Percentiles rank a stretch among this genome's conserved stretches.
These are phyloP conservation scores for Elongisporangium anandrum DNA, from an alignment of 352 stramenopile species.

Conservation along the genomic window DNA sequence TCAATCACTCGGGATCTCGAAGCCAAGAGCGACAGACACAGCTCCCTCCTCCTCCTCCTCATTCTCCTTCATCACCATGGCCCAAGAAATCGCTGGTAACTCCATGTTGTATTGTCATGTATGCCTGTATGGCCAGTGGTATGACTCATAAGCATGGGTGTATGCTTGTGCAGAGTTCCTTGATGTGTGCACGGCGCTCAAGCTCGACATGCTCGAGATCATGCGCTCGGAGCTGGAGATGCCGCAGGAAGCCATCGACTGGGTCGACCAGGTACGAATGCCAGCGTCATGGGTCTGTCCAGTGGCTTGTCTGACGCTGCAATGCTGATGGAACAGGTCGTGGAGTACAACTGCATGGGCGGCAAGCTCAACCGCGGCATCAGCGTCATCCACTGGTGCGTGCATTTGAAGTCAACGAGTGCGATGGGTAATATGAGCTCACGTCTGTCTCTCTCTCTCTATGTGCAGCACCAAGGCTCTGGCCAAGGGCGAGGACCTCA, in stretches of 20 bases:
- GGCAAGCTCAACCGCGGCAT: slow-evolving; percentile 98
- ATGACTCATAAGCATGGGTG: neutral
- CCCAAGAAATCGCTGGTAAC: neutral
- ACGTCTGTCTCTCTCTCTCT: neutral
- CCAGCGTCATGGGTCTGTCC: too few relatives aligned
- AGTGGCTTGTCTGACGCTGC: neutral
- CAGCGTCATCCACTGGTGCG: slow-evolving; percentile 90
- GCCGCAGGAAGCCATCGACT: slow-evolving; percentile 76
- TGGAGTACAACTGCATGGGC: slow-evolving; percentile 97
- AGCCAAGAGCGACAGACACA: neutral
- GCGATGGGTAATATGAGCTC: neutral
- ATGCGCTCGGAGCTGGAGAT: slow-evolving; percentile 62
- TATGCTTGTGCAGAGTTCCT: slow-evolving; percentile 61
- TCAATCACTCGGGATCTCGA: neutral
- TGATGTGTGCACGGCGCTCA: slow-evolving; percentile 61
- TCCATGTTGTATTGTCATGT: neutral
- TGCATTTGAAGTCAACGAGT: too few relatives aligned
- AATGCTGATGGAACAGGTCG: slow-evolving; percentile 38
- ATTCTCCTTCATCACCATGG: neutral
- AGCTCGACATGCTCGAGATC: slow-evolving; percentile 69
- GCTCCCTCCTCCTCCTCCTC: neutral
- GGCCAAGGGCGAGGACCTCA: slow-evolving; percentile 34
- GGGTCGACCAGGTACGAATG: slow-evolving; percentile 45
- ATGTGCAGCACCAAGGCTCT: slow-evolving; percentile 54
- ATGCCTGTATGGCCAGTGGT: neutral